Evolutionary conservation across 306 rosid species (phyloP), one percentile per base, ranked within the genome.

Genomic region (Medicago arabica): DNA sequence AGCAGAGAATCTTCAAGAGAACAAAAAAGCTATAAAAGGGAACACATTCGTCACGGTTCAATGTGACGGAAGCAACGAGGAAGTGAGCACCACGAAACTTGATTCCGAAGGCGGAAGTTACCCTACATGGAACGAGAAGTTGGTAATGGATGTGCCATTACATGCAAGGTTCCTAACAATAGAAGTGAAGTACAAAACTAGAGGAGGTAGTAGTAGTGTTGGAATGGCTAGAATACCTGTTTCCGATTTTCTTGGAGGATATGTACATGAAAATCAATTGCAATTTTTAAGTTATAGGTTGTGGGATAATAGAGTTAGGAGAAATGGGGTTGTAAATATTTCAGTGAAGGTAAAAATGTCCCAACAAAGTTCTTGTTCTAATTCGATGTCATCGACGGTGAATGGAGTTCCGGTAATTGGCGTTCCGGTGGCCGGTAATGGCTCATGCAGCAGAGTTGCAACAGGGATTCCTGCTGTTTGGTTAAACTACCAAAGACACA

Each of bases 221-320:
- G 96, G 91, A 6, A 62, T 77, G 9, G 90, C 90, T 0, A 78
- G 54, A 49, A 69, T 93, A 34, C 89, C 91, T 1, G 80, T 79
- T 8, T 80, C 92, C 3, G 95, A 93, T 21, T 85, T 93, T 5
- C 0, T 62, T 0, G 90, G 90, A 53, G 87, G 86, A 0, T 85
- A 50, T 15, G 39, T 87, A 23, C 94, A 88, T 8, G 89, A 85
- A 68, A 65, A 80, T 47, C 84, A 90, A 39, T 28, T 79, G 83
- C 96, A 92, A 43, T 87, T 85, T 28, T 65, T 90, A 81, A 93
- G 98, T 71, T 93, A 90, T 58, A 83, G 98, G 70, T 69, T 90
- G 71, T 86, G 96, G 86, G 90, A 93, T 53, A 13, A 43, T 13
- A 80, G 69, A n/a, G 86, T 88, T 4, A 83, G 69, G n/a, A 88